Base-by-base conservation (phyloP, 306 rosid species). In the Dicorynia guianensis region DNA sequence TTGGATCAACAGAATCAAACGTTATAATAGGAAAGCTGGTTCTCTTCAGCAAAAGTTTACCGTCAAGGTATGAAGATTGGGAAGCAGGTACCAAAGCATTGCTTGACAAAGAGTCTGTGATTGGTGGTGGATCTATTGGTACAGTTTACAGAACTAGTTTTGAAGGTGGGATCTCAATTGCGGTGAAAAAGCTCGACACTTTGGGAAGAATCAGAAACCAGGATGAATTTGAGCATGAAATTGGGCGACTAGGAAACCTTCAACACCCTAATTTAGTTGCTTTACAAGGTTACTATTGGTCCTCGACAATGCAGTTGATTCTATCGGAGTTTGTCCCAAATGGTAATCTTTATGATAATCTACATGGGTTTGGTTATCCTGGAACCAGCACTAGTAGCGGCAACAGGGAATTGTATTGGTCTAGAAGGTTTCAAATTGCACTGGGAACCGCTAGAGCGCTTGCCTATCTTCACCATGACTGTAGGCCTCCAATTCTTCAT, bases 1-100 rank as follows among this genome's bases (percentile, higher is more conserved):
- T 71, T 55, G 93, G 86, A 50, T 96, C 99, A 34, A 79, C 96
- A 47, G 97, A 89, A 62, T 89, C 96, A 72, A 89, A 78, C 65
- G 84, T 92, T 67, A 92, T 92, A 58, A 92, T 96, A 11, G 98
- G 99, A 68, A 96, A 96, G 78, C 74, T 96, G 80, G 99, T 92
- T 81, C 99, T 96, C 75, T 96, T 96, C 84, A 92, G 99, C 88
- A 90, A 92, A 83, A 92, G 84, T 72, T 86, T 96, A 76, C 99
- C 98, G 8, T 96, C 99, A 4, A 96, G 80, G 83, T 96, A 96
- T 57, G 99, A 96, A 90, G 99, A 96, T 76, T 96, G 99, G 99
- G 99, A 96, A 79, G 92, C 96, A 11, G 98, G 98, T 72, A 96
- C 97, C 57, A 92, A 86, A 84, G 93, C 99, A 44, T 85, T 96